phyloP scores from a whole-genome alignment of 2,329 filamentous ascomycete genomes.

The Colletotrichum tabaci region DNA sequence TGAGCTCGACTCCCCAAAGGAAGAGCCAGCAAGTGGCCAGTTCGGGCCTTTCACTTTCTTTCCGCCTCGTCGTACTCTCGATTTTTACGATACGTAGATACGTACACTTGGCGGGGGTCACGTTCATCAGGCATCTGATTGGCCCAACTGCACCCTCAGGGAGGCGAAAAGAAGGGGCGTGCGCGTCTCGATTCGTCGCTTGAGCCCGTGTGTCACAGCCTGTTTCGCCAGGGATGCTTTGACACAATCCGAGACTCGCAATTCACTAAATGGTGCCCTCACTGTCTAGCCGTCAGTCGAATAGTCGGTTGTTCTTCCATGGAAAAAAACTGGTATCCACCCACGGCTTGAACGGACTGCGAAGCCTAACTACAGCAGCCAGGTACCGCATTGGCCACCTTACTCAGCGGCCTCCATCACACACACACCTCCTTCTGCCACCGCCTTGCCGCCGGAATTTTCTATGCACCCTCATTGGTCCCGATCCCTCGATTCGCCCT shows the following conservation, averaged over 20 bases:
- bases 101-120: conserved; percentile 6
- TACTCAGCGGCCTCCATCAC: conserved; percentile 16
- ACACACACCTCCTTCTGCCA: conserved; percentile 6
- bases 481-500: conserved; percentile 24
- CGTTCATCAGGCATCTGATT: conserved; percentile 11
- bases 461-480: conserved; percentile 29
- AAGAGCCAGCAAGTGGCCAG: conserved; percentile 5
- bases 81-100: conserved; percentile 17
- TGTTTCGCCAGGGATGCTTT: conserved; percentile 57
- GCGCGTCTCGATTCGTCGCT: conserved; percentile 35
- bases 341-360: not conserved
- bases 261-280: conserved; percentile 20
- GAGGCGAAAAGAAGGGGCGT: conserved; percentile 33
- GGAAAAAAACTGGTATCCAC: not conserved
- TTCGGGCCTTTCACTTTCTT: conserved; percentile 9
- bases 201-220: conserved; percentile 50
- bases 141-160: conserved; percentile 23
- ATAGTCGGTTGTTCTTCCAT: not conserved
- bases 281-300: no score
- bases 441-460: conserved; percentile 21
- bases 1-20: not conserved
- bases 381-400: not conserved
- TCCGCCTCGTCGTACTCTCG: not conserved
- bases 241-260: conserved; percentile 51
- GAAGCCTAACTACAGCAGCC: not conserved